Evolutionary conservation across 2,329 filamentous ascomycete species (phyloP).

Genomic region (Cladorrhinum sp.): DNA sequence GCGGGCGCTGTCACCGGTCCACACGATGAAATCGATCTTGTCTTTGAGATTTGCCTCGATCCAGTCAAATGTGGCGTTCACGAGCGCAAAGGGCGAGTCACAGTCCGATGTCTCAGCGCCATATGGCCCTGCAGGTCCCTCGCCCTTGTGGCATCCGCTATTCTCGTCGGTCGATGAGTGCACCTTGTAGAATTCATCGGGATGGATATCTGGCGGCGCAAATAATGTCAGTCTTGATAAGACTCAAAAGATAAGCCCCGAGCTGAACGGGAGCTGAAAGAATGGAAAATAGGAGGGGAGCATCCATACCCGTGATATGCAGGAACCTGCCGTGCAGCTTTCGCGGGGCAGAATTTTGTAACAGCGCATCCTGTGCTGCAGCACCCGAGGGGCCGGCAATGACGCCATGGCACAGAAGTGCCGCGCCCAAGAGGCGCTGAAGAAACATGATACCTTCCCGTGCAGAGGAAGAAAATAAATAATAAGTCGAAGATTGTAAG

Average conservation of each 20-base stretch:
- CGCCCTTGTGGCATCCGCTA: slow-evolving; percentile 73
- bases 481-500: background rate
- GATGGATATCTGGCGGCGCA: slow-evolving; percentile 71
- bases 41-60: slow-evolving; percentile 74
- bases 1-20: slow-evolving; percentile 87
- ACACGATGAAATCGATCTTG: slow-evolving; percentile 82
- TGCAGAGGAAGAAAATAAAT: background rate
- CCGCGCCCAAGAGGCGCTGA: slow-evolving; percentile 24
- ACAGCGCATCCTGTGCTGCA: slow-evolving; percentile 9
- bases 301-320: slow-evolving; percentile 72
- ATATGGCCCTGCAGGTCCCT: slow-evolving; percentile 74
- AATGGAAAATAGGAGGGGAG: background rate
- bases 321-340: slow-evolving; percentile 73
- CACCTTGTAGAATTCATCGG: slow-evolving; percentile 80
- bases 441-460: slow-evolving; percentile 22
- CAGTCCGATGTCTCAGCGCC: slow-evolving; percentile 86
- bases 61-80: slow-evolving; percentile 90
- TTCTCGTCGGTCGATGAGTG: slow-evolving; percentile 69
- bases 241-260: slow-evolving; percentile 11
- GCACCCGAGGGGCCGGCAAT: slow-evolving; percentile 28
- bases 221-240: slow-evolving; percentile 8
- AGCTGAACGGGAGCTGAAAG: background rate
- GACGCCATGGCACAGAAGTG: slow-evolving; percentile 33
- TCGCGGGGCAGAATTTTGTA: slow-evolving; percentile 31
- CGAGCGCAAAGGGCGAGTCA: slow-evolving; percentile 75